phyloP scores from a whole-genome alignment of 768 basidiomycete species.

The Serendipita sp. region DNA sequence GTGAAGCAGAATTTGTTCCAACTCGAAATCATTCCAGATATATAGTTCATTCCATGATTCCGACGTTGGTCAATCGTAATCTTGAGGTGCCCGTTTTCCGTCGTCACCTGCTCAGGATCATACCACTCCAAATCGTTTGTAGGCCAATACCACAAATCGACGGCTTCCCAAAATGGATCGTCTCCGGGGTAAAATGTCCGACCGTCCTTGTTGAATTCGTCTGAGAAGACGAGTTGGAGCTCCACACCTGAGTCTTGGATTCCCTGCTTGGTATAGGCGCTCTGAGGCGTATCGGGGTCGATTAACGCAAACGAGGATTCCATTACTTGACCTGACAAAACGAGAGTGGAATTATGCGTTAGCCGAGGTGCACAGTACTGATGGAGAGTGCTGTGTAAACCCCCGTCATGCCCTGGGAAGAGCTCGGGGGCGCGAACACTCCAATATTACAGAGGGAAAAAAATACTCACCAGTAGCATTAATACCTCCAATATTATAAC shows the following conservation, averaged over 20 bases:
- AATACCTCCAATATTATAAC: constrained; percentile 62
- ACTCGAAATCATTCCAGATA: constrained; percentile 48
- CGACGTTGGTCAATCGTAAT: constrained; percentile 47
- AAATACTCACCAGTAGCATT: constrained; percentile 42
- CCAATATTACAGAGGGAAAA: not conserved
- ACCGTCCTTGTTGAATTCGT: constrained; percentile 24
- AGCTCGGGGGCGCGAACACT: too few species aligned
- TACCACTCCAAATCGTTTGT: constrained; percentile 24
- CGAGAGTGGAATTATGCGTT: not conserved
- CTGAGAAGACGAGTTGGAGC: constrained; percentile 21
- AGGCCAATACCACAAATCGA: constrained; percentile 25
- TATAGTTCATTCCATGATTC: constrained; percentile 57
- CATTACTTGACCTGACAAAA: not conserved
- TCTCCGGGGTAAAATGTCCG: constrained; percentile 19
- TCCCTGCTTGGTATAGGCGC: constrained; percentile 16
- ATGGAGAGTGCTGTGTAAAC: not conserved
- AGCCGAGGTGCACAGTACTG: not conserved
- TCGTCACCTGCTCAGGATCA: constrained; percentile 63
- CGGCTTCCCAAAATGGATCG: constrained; percentile 29
- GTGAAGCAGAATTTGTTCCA: constrained; percentile 92
- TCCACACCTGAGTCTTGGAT: constrained; percentile 21
- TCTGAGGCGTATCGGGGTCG: constrained; percentile 24
- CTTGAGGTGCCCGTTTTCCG: constrained; percentile 53
- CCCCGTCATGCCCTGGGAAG: not conserved
- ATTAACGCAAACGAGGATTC: constrained; percentile 15